Conservation (phyloP, 768 basidiomycete species). For the Kwoniella botswanensis region DNA sequence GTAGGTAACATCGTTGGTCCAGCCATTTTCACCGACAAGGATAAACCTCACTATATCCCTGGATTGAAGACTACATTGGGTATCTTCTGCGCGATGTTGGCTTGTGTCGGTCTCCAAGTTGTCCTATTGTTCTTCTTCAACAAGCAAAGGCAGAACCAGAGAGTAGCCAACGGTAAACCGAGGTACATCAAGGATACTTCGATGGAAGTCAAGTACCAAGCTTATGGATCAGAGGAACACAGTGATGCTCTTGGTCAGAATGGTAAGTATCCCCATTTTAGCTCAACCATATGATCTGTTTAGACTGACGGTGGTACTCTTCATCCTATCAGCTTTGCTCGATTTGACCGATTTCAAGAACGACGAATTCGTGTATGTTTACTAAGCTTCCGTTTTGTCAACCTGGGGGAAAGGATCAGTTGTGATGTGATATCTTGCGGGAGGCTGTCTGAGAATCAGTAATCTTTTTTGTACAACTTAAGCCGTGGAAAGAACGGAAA, state of each 20-base stretch:
- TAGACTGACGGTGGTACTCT: neutral
- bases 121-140: constrained; percentile 43
- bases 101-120: constrained; percentile 17
- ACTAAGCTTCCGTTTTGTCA: constrained; percentile 5
- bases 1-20: constrained; percentile 61
- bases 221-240: constrained; percentile 26
- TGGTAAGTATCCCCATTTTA: constrained; percentile 11
- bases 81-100: constrained; percentile 40
- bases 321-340: constrained; percentile 20
- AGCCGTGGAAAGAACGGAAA: no score
- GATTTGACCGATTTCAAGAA: constrained; percentile 40
- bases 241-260: constrained; percentile 23
- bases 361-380: constrained; percentile 33
- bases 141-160: constrained; percentile 51
- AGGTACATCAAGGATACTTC: constrained; percentile 48
- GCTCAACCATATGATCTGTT: neutral
- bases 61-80: constrained; percentile 45
- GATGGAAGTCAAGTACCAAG: constrained; percentile 38
- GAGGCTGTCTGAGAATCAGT: no score
- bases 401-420: neutral
- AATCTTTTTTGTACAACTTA: no score
- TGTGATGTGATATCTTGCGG: neutral
- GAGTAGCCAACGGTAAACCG: constrained; percentile 53
- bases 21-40: constrained; percentile 50
- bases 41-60: constrained; percentile 43